phyloP scores from a whole-genome alignment of 257 asterid genomes.

The Solanum neorickii region DNA sequence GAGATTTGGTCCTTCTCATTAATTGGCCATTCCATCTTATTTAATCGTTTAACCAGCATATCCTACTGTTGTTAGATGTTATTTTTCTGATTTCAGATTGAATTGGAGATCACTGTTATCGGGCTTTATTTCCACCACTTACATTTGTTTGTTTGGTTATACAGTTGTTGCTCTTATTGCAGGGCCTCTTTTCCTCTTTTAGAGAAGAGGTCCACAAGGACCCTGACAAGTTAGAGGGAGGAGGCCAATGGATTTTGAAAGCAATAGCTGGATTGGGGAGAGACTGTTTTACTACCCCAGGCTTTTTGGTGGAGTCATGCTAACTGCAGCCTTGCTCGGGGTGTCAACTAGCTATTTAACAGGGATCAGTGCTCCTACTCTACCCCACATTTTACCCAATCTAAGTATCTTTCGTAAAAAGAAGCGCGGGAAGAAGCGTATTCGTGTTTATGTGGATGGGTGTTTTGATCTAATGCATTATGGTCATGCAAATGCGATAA shows the following conservation, averaged over 20 bases:
- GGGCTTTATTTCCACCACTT: background rate
- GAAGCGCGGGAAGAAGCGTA: slow-evolving; percentile 62
- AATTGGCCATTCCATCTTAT: background rate
- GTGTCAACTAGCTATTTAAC: slow-evolving; percentile 77
- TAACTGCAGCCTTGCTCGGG: slow-evolving; percentile 80
- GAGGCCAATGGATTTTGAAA: slow-evolving; percentile 64
- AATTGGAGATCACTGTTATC: background rate
- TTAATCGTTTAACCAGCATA: background rate
- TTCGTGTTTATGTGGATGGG: slow-evolving; percentile 98
- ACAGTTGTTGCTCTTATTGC: slow-evolving; percentile 5
- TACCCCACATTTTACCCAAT: slow-evolving; percentile 58
- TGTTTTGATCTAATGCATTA: slow-evolving; percentile 99
- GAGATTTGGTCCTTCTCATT: background rate
- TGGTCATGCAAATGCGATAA: slow-evolving; percentile 97
- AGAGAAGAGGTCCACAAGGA: slow-evolving; percentile 9
- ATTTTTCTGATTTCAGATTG: background rate
- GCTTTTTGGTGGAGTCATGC: slow-evolving; percentile 86
- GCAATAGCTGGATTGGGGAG: slow-evolving; percentile 68
- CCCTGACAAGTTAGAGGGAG: slow-evolving; percentile 9
- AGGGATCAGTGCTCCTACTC: slow-evolving; percentile 45
- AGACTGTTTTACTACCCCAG: slow-evolving; percentile 66
- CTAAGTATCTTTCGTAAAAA: slow-evolving; percentile 46
- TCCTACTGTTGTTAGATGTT: background rate
- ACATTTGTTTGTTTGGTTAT: background rate
- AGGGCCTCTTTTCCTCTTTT: slow-evolving; percentile 73